phyloP scores from a whole-genome alignment of 1,284 basidiomycete genomes.

The Puccinia horiana region DNA sequence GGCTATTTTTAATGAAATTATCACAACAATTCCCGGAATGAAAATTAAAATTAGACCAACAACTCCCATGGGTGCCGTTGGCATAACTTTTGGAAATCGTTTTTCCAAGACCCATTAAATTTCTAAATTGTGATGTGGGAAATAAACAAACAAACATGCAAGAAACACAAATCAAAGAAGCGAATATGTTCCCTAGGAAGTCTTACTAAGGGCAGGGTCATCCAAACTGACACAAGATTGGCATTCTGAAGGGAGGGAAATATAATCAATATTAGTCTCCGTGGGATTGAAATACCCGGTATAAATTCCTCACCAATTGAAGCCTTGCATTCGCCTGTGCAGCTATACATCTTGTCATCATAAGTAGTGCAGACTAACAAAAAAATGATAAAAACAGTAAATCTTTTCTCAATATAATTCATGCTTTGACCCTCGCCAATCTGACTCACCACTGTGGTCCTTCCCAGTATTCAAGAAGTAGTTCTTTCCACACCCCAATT shows the following conservation, averaged over 20 bases:
- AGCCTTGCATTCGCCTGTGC: not conserved
- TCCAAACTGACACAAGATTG: not conserved
- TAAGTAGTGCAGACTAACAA: not conserved
- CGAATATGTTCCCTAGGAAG: not conserved
- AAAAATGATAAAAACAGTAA: not conserved
- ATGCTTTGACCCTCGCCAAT: not conserved
- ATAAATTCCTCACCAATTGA: not conserved
- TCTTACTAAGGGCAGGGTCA: not conserved
- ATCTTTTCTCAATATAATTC: not conserved
- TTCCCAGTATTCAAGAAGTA: constrained; percentile 1
- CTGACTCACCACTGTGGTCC: not conserved
- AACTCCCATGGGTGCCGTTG: no score
- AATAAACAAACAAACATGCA: no score
- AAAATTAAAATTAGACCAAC: no score
- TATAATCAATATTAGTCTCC: not conserved
- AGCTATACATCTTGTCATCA: constrained; percentile 8
- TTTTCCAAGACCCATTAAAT: no score
- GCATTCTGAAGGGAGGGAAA: not conserved
- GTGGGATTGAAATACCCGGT: not conserved
- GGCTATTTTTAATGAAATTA: no score
- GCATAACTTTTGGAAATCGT: no score
- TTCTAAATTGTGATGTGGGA: no score
- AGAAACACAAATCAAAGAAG: no score
- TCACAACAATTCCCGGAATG: no score
- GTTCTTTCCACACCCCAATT: not conserved